phyloP scores from a whole-genome alignment of 108 stramenopile genomes.

The Mediolabrus comicus region DNA sequence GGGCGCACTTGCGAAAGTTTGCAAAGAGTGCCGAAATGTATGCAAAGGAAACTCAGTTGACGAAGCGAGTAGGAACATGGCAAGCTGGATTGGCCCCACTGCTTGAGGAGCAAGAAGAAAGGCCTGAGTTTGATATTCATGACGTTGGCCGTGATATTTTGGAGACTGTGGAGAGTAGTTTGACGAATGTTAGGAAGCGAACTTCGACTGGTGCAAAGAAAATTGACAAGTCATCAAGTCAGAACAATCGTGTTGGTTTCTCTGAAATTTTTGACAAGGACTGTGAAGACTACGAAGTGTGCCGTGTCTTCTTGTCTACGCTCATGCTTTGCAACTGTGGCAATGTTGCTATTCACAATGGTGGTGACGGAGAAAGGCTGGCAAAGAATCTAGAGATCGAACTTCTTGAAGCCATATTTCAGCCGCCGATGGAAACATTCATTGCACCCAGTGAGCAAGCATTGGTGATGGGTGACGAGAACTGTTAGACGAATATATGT shows the following conservation, averaged over 20 bases:
- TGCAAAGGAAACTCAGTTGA: conserved; percentile 87
- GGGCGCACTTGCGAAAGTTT: conserved; percentile 86
- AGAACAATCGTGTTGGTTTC: conserved; percentile 29
- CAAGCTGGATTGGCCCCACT: conserved; percentile 83
- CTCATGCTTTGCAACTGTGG: conserved; percentile 93
- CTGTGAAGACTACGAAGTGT: conserved; percentile 84
- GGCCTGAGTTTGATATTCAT: conserved; percentile 92
- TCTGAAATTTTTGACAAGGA: conserved; percentile 22
- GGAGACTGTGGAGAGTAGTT: conserved; percentile 29
- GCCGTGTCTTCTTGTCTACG: conserved; percentile 92
- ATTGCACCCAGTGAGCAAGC: not conserved
- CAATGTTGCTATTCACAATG: conserved; percentile 75
- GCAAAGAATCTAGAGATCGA: conserved; percentile 57
- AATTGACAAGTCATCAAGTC: conserved; percentile 22
- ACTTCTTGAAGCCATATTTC: conserved; percentile 55
- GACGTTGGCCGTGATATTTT: conserved; percentile 69
- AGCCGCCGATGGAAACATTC: conserved; percentile 59
- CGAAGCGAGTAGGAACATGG: conserved; percentile 88
- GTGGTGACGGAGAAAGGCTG: conserved; percentile 47
- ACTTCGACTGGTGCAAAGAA: conserved; percentile 35
- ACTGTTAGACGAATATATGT: not conserved
- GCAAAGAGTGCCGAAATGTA: conserved; percentile 89
- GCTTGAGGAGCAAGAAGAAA: conserved; percentile 83
- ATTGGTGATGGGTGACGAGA: not conserved
- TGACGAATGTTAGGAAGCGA: conserved; percentile 16